Evolutionary conservation across 805 yeast genomes (phyloP), one percentile per base, ranked within the genome.

Genomic region (Saturnispora kantuleensis): DNA sequence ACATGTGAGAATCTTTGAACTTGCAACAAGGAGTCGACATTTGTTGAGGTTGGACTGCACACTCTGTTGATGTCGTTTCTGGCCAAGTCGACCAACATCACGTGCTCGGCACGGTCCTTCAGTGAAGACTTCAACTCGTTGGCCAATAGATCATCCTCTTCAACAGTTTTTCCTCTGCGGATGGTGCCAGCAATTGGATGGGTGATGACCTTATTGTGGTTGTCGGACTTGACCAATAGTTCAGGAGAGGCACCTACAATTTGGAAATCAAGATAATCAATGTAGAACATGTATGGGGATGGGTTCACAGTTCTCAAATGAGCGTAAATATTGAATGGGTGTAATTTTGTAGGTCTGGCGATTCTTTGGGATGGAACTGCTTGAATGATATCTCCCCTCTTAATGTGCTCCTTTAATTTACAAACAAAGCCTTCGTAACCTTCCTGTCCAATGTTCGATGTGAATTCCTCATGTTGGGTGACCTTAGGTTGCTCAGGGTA

Each of bases 131-230:
- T 71, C 52, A 93, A 74, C 45, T 77, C 76, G 12, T 70, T 70
- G 2, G 97, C 97, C 43, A 88, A 71, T 49, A 66, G 67, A 59
- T 89, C 96, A 57, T 93, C 99, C 63, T 93, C 97, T 56, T 87
- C 95, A 18, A 80, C 69, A 9, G 97, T 87, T 54, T 77, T 74
- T 41, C 99, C 99, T 58, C 99, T 78, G 53, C 70, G 76, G 47
- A 93, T 83, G 3, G 98, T 93, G 42, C 99, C 99, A 1, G 99
- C 99, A 59, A 93, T 93, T 16, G 98, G 99, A 63, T 93, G 97
- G 2, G 97, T 93, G 42, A 90, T 73, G 15, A 93, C 77, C 54
- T 84, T 79, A 50, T 82, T 78, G 31, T 81, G 70, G 18, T 53
- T 49, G 53, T 88, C 96, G 5, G 87, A 70, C 63, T 87, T 85